Percentiles rank a stretch among this genome's conserved stretches.
Evolutionary conservation across 2,329 filamentous ascomycete species (phyloP).

Genomic region (Purpureocillium lavendulum): DNA sequence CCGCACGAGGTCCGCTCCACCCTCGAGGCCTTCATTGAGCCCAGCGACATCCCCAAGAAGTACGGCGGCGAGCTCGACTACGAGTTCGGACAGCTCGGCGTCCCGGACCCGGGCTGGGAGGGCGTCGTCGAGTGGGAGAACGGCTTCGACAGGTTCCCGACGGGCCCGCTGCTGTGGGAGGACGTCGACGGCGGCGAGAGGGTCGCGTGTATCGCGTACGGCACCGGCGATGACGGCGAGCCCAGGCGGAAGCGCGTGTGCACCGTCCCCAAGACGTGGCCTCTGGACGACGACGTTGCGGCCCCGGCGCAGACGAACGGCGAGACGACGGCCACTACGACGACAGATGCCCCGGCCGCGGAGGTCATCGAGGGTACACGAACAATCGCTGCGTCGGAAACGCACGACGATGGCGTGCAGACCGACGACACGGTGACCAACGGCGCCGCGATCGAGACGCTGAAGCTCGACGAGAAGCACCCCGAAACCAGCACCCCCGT

Average conservation of each 20-base stretch:
- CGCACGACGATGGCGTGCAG: constrained; percentile 17
- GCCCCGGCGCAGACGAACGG: constrained; percentile 4
- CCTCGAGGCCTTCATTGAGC: constrained; percentile 73
- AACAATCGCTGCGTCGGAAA: constrained; percentile 10
- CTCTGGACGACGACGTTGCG: constrained; percentile 1
- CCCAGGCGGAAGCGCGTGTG: constrained; percentile 40
- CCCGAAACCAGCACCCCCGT: not conserved
- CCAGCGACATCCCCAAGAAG: constrained; percentile 74
- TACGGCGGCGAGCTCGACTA: constrained; percentile 87
- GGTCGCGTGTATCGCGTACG: constrained; percentile 46
- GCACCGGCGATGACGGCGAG: constrained; percentile 35
- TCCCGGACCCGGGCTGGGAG: constrained; percentile 56
- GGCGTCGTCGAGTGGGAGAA: constrained; percentile 43
- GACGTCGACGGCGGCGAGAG: constrained; percentile 32
- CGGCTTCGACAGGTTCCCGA: constrained; percentile 43
- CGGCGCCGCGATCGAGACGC: constrained; percentile 22
- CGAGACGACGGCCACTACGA: constrained; percentile 3
- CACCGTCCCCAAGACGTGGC: constrained; percentile 36
- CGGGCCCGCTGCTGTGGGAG: constrained; percentile 50
- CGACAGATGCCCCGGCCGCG: not conserved
- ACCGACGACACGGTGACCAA: constrained; percentile 18
- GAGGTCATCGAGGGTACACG: constrained; percentile 17
- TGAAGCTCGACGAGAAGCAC: constrained; percentile 17
- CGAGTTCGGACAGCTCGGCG: constrained; percentile 65
- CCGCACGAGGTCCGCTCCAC: constrained; percentile 66